Percentiles rank a stretch among this genome's conserved stretches.
phyloP scores from a whole-genome alignment of 1,284 basidiomycete genomes.

The Athelia psychrophila region DNA sequence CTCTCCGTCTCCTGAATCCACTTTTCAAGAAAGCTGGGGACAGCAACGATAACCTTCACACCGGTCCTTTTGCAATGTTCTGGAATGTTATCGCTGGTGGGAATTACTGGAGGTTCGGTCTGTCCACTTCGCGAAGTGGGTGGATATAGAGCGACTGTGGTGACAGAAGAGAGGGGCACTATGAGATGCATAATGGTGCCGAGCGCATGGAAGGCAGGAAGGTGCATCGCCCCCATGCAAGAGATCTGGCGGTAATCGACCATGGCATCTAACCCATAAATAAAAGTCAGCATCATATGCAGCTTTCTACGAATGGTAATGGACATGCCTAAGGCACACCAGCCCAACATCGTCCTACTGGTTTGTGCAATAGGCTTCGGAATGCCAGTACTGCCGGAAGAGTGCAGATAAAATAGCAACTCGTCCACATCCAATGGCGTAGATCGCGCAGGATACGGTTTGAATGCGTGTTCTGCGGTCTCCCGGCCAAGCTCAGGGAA shows the following conservation, averaged over 20 bases:
- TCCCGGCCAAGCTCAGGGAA: conserved; percentile 29
- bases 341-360: neutral
- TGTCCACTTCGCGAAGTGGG: conserved; percentile 14
- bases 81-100: conserved; percentile 16
- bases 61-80: conserved; percentile 10
- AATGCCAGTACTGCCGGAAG: conserved; percentile 26
- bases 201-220: conserved; percentile 19
- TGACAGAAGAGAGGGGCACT: conserved; percentile 12
- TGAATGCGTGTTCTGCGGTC: conserved; percentile 17
- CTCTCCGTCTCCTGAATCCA: conserved; percentile 10
- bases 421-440: neutral
- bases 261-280: conserved; percentile 20
- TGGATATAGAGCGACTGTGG: conserved; percentile 10
- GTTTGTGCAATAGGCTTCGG: conserved; percentile 24
- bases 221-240: conserved; percentile 5
- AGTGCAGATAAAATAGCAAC: conserved; percentile 18
- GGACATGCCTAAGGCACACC: neutral
- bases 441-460: conserved; percentile 19
- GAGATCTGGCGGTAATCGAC: conserved; percentile 16
- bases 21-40: conserved; percentile 19
- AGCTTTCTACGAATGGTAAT: neutral
- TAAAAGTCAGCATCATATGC: conserved; percentile 4
- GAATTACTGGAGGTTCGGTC: conserved; percentile 11
- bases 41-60: conserved; percentile 6
- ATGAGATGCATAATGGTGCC: conserved; percentile 14